Percentiles rank a stretch among this genome's conserved stretches.
Evolutionary conservation across 345 rosid genomes (phyloP).

Genomic region (Orychophragmus violaceus): DNA sequence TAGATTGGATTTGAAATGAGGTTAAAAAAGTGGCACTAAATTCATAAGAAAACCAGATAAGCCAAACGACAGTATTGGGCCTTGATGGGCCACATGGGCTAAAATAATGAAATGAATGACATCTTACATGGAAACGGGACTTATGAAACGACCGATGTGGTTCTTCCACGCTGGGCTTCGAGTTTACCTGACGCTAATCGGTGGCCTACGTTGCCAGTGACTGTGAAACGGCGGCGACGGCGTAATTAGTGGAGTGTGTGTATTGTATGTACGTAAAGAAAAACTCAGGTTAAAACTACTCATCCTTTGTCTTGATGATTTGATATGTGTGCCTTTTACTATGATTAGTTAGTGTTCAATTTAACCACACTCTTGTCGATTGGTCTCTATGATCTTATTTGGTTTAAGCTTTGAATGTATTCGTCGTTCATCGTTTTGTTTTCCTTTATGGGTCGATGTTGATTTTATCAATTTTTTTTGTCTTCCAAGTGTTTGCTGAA

Average conservation of each 20-base stretch:
- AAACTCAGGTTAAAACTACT: not conserved
- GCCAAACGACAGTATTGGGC: not conserved
- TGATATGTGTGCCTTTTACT: not conserved
- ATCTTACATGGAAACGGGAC: not conserved
- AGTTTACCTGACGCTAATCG: not conserved
- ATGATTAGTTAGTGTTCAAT: not conserved
- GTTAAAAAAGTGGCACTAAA: not conserved
- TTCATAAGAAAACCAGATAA: not conserved
- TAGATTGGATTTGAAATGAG: not conserved
- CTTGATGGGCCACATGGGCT: slow-evolving; percentile 7
- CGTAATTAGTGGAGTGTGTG: not conserved
- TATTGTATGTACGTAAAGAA: not conserved
- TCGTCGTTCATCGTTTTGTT: not conserved
- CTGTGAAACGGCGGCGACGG: not conserved
- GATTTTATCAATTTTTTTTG: not conserved
- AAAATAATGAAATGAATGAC: not conserved
- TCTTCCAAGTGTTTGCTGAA: slow-evolving; percentile 18
- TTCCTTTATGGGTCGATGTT: not conserved
- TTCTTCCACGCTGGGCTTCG: not conserved
- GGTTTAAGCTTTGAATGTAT: not conserved
- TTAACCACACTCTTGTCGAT: not conserved
- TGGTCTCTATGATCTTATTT: not conserved
- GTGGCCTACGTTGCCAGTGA: not conserved
- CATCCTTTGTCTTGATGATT: not conserved
- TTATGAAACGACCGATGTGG: not conserved